These are phyloP conservation scores for Plasmodium knowlesi DNA, from an alignment of 169 alveolate species.

Conservation along the genomic window DNA sequence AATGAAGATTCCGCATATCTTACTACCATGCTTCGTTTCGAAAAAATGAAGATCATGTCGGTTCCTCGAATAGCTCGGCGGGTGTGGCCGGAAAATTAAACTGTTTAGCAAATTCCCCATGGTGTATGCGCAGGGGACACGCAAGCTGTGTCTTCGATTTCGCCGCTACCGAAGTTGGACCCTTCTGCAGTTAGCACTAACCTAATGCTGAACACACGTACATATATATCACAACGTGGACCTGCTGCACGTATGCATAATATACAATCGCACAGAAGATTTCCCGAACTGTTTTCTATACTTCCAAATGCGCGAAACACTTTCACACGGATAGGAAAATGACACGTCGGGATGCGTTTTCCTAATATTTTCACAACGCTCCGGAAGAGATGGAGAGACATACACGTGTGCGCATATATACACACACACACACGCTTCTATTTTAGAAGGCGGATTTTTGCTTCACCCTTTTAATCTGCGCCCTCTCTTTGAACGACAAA, in stretches of 20 bases:
- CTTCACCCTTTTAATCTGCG: background rate
- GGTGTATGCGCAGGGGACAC: background rate
- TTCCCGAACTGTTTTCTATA: background rate
- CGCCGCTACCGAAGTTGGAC: background rate
- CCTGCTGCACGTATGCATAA: background rate
- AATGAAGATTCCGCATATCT: slow-evolving; percentile 81
- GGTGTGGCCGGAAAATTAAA: slow-evolving; percentile 82
- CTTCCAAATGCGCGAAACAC: background rate
- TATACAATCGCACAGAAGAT: background rate
- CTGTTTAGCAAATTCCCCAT: slow-evolving; percentile 84
- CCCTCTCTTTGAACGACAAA: background rate
- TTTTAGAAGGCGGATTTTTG: background rate
- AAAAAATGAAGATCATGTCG: slow-evolving; percentile 83
- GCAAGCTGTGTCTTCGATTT: background rate
- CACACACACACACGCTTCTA: background rate
- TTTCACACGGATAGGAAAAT: background rate
- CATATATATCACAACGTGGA: background rate
- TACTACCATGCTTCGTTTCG: slow-evolving; percentile 79
- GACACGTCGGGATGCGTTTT: background rate
- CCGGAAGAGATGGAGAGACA: background rate
- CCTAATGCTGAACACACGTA: background rate
- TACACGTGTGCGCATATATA: background rate
- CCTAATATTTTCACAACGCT: background rate
- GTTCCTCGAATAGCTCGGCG: slow-evolving; percentile 76
- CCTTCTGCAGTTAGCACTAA: background rate